Evolutionary conservation across 129 eudicot species (phyloP), one percentile per base, ranked within the genome.

Genomic region (Chrysanthemum seticuspe): DNA sequence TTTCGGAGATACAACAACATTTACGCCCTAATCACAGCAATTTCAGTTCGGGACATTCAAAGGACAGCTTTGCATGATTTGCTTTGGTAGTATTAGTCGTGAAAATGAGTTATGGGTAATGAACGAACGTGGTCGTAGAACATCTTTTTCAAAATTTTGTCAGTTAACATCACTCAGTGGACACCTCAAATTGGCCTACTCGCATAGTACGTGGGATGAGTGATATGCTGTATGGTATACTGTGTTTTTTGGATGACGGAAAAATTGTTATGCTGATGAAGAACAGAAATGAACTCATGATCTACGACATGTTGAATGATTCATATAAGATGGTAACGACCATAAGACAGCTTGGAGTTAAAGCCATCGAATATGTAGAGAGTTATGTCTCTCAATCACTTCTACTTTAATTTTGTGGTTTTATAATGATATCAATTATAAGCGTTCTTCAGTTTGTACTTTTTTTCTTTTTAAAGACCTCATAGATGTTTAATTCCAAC

Each of bases 1-100:
- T 73, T 73, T 73, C 61, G 64, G 7, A 10, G 64, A 21, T 58
- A 58, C 64, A 29, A 58, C 64, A 29, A 58, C 10, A 4, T 16
- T 19, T 21, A 16, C 61, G 0, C 2, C 5, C 6, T 56, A 7
- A 21, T 56, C 21, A 19, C 21, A 19, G 21, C 21, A 19, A 0
- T 19, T 19, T 19, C 21, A 19, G 21, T 19, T 19, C 21, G 21
- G 21, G 21, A 54, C n/a, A 54, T 11, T 54, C 0, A 54, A 54
- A 6, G 60, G 60, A 54, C 21, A 2, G 3, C 25, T 54, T n/a
- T 54, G 60, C 19, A 13, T 54, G 31, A 29, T 29, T 29, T 29
- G 31, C 4, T 29, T 0, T 3, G 4, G 4, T 29, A 29, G 31
- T 3, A 5, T 54, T 15, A 14, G 55, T 2, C 0, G 6, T 54